phyloP scores from a whole-genome alignment of 208 protist genomes.

The Acanthamoeba triangularis region DNA sequence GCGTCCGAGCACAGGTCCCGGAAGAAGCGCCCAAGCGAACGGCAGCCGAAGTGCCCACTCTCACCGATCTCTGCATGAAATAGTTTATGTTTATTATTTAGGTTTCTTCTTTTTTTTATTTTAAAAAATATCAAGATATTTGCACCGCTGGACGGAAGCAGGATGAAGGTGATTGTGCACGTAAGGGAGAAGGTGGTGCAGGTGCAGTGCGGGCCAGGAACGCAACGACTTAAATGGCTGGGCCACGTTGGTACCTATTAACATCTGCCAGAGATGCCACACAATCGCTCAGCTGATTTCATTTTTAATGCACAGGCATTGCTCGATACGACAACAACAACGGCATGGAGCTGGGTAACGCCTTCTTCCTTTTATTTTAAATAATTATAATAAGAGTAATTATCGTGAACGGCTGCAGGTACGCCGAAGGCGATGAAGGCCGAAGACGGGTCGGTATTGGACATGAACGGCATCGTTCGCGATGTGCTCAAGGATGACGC shows the following conservation, averaged over 20 bases:
- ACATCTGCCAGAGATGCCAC: too few species aligned
- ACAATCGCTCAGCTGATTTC: neutral
- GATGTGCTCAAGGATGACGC: constrained; percentile 2
- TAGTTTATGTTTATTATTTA: neutral
- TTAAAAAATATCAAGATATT: neutral
- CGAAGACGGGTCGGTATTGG: neutral
- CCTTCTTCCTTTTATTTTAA: neutral
- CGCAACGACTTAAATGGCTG: constrained; percentile 28
- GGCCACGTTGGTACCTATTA: constrained; percentile 45
- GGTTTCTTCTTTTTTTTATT: neutral
- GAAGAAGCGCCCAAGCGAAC: neutral
- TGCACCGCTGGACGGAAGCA: neutral
- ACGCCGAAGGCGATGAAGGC: constrained; percentile 13
- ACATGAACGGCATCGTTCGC: constrained; percentile 16
- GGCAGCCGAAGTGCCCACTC: neutral
- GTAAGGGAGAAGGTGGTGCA: constrained; percentile 47
- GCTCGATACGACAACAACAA: constrained; percentile 69
- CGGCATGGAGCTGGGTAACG: constrained; percentile 38
- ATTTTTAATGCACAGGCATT: neutral
- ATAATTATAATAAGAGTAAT: neutral
- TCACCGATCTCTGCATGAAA: neutral
- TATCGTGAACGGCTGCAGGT: neutral
- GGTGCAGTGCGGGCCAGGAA: constrained; percentile 12
- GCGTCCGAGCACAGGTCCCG: neutral
- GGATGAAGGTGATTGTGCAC: constrained; percentile 53